Conservation (phyloP, 192 early-diverging fungal species). For the Ramicandelaber brevisporus region DNA sequence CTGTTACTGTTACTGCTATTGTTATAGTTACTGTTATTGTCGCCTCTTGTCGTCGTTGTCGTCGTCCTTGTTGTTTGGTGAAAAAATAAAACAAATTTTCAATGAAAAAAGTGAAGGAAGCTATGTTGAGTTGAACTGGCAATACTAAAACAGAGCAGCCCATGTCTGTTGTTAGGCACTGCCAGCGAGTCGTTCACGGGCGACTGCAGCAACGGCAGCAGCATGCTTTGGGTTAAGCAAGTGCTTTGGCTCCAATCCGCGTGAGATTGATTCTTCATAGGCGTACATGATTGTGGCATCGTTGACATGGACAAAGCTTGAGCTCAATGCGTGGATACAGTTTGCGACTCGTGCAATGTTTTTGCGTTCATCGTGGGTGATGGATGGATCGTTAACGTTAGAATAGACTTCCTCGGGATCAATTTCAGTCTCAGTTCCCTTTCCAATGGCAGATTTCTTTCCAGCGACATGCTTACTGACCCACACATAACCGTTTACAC, state of each 20-base stretch:
- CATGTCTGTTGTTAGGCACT: too few relatives aligned
- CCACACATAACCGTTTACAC: constrained; percentile 94
- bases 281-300: constrained; percentile 76
- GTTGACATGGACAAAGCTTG: constrained; percentile 55
- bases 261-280: constrained; percentile 53
- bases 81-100: too few relatives aligned
- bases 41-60: too few relatives aligned
- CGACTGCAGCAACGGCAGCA: constrained; percentile 14
- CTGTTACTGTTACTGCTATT: too few relatives aligned
- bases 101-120: too few relatives aligned
- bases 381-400: constrained; percentile 66
- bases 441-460: too few relatives aligned
- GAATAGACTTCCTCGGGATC: constrained; percentile 67
- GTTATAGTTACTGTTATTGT: too few relatives aligned
- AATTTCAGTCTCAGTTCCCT: constrained; percentile 28
- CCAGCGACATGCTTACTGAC: constrained; percentile 50
- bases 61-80: too few relatives aligned
- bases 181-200: too few relatives aligned
- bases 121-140: too few relatives aligned
- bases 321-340: constrained; percentile 56
- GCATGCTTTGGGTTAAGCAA: constrained; percentile 24
- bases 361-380: constrained; percentile 43
- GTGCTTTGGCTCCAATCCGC: constrained; percentile 37
- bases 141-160: too few relatives aligned
- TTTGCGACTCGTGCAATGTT: constrained; percentile 78